phyloP scores from a whole-genome alignment of 176 grass and related monocot genomes.

The Oropetium thomaeum region DNA sequence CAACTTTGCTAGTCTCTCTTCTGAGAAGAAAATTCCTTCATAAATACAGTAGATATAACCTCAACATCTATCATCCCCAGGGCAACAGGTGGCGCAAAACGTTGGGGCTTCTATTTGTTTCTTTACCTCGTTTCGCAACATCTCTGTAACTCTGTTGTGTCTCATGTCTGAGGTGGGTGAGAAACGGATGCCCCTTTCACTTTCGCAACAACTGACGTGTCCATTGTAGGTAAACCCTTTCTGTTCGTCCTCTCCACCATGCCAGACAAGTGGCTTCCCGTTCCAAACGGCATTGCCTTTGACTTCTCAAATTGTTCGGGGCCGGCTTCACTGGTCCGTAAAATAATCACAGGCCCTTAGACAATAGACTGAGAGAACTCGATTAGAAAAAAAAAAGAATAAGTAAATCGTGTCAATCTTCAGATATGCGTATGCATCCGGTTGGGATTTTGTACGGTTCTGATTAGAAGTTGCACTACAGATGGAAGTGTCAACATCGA shows the following conservation, averaged over 20 bases:
- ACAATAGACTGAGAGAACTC: neutral
- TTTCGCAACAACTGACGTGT: neutral
- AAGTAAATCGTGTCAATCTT: neutral
- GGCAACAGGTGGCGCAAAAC: conserved; percentile 3
- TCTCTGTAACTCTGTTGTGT: too few relatives aligned
- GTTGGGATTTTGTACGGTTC: too few relatives aligned
- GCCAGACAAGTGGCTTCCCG: neutral
- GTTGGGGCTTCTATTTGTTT: too few relatives aligned
- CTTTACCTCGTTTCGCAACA: neutral
- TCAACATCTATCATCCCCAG: neutral
- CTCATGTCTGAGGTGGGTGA: neutral
- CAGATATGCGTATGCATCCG: neutral
- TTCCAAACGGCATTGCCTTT: conserved; percentile 9
- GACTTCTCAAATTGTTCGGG: neutral
- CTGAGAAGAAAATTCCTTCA: neutral
- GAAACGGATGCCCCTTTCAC: neutral
- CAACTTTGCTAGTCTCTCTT: too few relatives aligned
- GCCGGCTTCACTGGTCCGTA: neutral
- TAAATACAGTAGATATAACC: neutral
- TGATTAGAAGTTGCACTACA: neutral
- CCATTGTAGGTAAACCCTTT: neutral
- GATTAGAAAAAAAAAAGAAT: neutral
- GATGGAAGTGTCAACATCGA: neutral
- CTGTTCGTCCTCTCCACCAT: neutral
- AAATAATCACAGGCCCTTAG: neutral